These are phyloP conservation scores for Trichosanthes cucumerina DNA, from an alignment of 306 rosid species.

Conservation along the genomic window DNA sequence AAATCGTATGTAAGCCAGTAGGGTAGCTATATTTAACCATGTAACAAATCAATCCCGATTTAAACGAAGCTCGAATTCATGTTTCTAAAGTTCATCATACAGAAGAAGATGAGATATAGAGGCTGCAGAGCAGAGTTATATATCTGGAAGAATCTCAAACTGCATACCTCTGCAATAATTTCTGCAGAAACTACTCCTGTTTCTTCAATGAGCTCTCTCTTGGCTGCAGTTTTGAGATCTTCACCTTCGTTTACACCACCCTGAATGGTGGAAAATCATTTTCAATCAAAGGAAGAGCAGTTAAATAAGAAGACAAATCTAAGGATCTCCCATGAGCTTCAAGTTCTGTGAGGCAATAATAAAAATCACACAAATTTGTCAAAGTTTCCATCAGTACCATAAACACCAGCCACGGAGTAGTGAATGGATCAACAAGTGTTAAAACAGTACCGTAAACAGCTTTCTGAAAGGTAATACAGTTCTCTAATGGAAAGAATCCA, in stretches of 20 bases:
- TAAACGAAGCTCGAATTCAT: background rate
- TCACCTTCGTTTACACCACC: conserved; percentile 87
- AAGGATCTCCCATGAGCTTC: background rate
- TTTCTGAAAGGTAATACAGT: background rate
- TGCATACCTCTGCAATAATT: conserved; percentile 55
- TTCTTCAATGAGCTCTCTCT: conserved; percentile 73
- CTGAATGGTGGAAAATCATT: conserved; percentile 13
- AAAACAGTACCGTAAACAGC: background rate
- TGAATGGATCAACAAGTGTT: background rate
- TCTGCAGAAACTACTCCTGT: conserved; percentile 80
- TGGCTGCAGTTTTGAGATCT: conserved; percentile 71
- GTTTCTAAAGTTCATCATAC: background rate
- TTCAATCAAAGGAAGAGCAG: background rate
- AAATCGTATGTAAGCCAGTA: conserved; percentile 80
- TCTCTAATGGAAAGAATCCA: background rate
- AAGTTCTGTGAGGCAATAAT: background rate
- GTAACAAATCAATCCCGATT: background rate
- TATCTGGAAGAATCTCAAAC: background rate
- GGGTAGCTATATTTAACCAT: conserved; percentile 43
- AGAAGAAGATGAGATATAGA: background rate
- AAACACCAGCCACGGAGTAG: background rate
- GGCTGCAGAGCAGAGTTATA: background rate
- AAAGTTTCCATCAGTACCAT: background rate
- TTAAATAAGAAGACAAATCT: background rate
- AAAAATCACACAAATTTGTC: background rate